Conservation (phyloP, 116 monocot species). For the Zostera marina region DNA sequence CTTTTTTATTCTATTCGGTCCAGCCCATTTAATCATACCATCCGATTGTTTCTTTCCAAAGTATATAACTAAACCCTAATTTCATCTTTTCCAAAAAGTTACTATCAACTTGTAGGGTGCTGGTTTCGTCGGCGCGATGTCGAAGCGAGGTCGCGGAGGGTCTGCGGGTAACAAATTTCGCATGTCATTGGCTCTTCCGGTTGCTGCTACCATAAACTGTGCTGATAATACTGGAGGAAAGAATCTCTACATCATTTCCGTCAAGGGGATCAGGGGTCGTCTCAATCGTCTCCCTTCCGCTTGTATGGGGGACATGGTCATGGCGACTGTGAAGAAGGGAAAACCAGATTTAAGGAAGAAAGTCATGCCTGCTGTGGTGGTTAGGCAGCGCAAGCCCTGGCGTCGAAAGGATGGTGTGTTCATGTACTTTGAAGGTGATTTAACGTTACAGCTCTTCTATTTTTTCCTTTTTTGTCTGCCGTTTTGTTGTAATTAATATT, state of each 20-base stretch:
- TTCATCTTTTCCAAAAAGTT: too few relatives aligned
- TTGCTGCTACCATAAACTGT: slow-evolving; percentile 23
- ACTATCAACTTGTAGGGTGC: too few relatives aligned
- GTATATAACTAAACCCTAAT: too few relatives aligned
- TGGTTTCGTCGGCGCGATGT: too few relatives aligned
- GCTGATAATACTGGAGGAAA: slow-evolving; percentile 21
- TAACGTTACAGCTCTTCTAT: not conserved
- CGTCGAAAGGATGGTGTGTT: slow-evolving; percentile 27
- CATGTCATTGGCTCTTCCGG: slow-evolving; percentile 22
- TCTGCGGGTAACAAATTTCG: slow-evolving; percentile 24
- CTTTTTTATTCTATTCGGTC: too few relatives aligned
- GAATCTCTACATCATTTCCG: slow-evolving; percentile 21
- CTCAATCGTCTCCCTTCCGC: slow-evolving; percentile 25
- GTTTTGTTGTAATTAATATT: not conserved
- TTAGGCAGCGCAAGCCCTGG: slow-evolving; percentile 25
- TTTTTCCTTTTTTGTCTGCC: not conserved
- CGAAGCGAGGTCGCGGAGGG: slow-evolving; percentile 17
- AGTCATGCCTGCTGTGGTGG: slow-evolving; percentile 28
- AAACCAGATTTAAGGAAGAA: slow-evolving; percentile 19
- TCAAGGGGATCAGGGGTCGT: slow-evolving; percentile 21
- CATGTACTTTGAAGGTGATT: slow-evolving; percentile 25
- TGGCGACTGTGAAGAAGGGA: slow-evolving; percentile 25
- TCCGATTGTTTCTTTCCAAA: too few relatives aligned
- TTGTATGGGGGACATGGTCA: slow-evolving; percentile 25
- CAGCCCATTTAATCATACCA: too few relatives aligned